Base-by-base conservation (phyloP, 2,329 filamentous ascomycete species). In the Botrytis fragariae region DNA sequence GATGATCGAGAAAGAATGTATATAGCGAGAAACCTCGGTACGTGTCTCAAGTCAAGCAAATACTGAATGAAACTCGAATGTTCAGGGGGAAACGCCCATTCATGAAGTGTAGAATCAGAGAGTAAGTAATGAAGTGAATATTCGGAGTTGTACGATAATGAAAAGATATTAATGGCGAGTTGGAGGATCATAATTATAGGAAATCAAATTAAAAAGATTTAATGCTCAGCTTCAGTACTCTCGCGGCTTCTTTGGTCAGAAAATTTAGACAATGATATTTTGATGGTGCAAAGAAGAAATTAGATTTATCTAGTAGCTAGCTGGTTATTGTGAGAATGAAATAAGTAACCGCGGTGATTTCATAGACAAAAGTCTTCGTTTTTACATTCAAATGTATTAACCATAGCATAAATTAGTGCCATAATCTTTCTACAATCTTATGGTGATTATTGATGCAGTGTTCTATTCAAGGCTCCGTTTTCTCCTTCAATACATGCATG, bases 331-430 rank as follows among this genome's bases (percentile, higher is more conserved):
- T 25, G 18, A 12, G 5, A 60, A 25, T 25, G 4, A 10, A 48
- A 25, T 7, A 48, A 1, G 32, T 16, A 16, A 16, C 6, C 6
- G 6, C 10, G 25, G 3, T n/a, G 0, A 8, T 8, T 2, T 29
- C 6, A 10, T n/a, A 2, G 18, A 39, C 4, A 4, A 16, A 39
- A 35, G 16, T 12, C 7, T 59, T 20, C 18, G 1, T 35, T 1
- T 1, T 29, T 7, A 29, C 3, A 54, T 4, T 18, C 3, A 18
- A 29, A 18, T 2, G 6, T 54, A 9, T 0, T 54, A 18, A 7
- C 14, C 29, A 0, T 51, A 5, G 12, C 2, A 51, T 51, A 6
- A 7, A 7, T 3, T 5, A 0, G 3, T 54, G 6, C 5, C 2
- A n/a, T 2, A 1, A 54, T 3, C 6, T 29, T 29, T 18, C 3